phyloP scores from a whole-genome alignment of 768 basidiomycete genomes.

The Fistulinella prunicolor region DNA sequence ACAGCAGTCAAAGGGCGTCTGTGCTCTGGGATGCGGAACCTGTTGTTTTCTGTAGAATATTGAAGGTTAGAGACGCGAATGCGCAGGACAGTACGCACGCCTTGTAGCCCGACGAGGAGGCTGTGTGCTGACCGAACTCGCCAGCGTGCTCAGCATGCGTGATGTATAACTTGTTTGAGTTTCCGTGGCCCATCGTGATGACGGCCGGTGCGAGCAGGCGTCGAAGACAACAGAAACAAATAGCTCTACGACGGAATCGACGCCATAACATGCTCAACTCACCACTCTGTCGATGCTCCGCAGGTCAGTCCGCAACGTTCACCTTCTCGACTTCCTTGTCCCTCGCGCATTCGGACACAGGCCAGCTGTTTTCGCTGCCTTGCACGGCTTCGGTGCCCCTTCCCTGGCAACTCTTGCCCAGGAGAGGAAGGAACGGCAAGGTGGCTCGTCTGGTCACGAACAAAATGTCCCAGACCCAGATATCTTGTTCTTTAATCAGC shows the following conservation, averaged over 20 bases:
- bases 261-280: neutral
- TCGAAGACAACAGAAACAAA: too few relatives aligned
- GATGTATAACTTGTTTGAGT: constrained; percentile 82
- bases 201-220: too few relatives aligned
- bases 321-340: constrained; percentile 43
- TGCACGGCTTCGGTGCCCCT: constrained; percentile 1
- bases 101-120: constrained; percentile 73
- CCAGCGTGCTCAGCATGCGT: constrained; percentile 88
- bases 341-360: constrained; percentile 33
- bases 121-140: constrained; percentile 74
- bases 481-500: constrained; percentile 34
- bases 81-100: constrained; percentile 42
- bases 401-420: too few relatives aligned
- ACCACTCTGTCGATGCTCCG: constrained; percentile 23
- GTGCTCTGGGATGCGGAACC: constrained; percentile 58
- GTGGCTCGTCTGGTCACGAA: too few relatives aligned
- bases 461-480: constrained; percentile 2
- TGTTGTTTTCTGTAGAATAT: constrained; percentile 55
- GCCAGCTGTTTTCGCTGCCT: constrained; percentile 14
- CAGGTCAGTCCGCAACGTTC: constrained; percentile 20
- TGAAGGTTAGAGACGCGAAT: constrained; percentile 5
- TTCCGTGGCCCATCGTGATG: constrained; percentile 74
- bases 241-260: too few relatives aligned
- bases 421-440: too few relatives aligned
- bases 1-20: constrained; percentile 88